Conservation (phyloP, 495 filamentous ascomycete genomes). For the Rusavskia elegans region DNA sequence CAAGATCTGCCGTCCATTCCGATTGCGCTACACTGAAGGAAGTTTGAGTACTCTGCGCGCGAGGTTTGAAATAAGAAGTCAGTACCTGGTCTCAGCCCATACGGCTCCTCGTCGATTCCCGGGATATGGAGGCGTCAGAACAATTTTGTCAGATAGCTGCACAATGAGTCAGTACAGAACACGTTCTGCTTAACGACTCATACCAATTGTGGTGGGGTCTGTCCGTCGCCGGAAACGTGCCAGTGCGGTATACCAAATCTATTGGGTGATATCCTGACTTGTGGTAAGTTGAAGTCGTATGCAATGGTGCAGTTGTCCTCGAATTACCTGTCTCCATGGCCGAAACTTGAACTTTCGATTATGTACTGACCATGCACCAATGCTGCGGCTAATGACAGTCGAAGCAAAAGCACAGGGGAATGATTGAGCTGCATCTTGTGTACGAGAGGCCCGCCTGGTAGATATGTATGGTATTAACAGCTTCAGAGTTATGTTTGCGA, state of each 20-base stretch:
- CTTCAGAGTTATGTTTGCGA: conserved; percentile 10
- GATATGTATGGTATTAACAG: background rate
- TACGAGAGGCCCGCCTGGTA: background rate
- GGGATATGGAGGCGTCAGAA: conserved; percentile 77
- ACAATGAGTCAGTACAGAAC: background rate
- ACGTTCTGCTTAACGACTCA: background rate
- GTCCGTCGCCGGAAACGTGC: conserved; percentile 52
- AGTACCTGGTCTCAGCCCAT: conserved; percentile 55
- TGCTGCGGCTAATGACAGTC: conserved; percentile 33
- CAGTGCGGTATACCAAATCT: conserved; percentile 44
- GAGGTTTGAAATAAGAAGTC: conserved; percentile 6
- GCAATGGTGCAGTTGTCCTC: background rate
- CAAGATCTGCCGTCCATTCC: conserved; percentile 67
- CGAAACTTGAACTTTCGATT: conserved; percentile 60
- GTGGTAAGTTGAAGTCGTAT: background rate
- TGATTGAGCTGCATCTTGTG: conserved; percentile 23
- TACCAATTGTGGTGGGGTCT: conserved; percentile 35
- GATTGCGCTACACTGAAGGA: conserved; percentile 26
- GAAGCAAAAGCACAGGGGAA: conserved; percentile 1
- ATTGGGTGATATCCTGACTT: conserved; percentile 38
- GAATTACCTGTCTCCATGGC: conserved; percentile 46
- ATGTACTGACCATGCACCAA: conserved; percentile 43
- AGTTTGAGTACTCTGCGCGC: background rate
- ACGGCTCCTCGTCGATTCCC: conserved; percentile 72
- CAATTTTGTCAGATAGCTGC: conserved; percentile 75